Evolutionary conservation across 495 filamentous ascomycete genomes (phyloP).

Genomic region (Neurospora sp.): DNA sequence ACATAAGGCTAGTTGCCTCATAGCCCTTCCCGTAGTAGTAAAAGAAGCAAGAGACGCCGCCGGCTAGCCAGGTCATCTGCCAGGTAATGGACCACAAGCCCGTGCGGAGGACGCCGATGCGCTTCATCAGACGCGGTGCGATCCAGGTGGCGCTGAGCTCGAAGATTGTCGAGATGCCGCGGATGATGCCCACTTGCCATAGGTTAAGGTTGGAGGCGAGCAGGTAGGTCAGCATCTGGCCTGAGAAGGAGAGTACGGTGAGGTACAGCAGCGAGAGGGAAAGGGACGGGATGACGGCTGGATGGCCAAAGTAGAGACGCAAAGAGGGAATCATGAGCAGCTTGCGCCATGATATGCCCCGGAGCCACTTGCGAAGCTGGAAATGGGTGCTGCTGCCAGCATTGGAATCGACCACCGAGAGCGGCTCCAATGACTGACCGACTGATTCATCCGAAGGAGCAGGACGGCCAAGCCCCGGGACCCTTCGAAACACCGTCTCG

Average conservation of each 20-base stretch:
- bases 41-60: conserved; percentile 33
- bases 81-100: conserved; percentile 57
- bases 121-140: conserved; percentile 38
- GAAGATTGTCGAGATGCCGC: conserved; percentile 26
- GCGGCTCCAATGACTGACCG: not conserved
- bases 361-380: not conserved
- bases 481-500: conserved; percentile 25
- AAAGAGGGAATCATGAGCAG: conserved; percentile 7
- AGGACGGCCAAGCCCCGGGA: conserved; percentile 1
- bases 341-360: not conserved
- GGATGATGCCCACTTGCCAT: conserved; percentile 26
- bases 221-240: conserved; percentile 52
- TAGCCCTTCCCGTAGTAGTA: conserved; percentile 13
- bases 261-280: conserved; percentile 46
- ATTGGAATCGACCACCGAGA: not conserved
- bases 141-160: conserved; percentile 43
- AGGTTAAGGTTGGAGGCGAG: conserved; percentile 29
- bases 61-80: conserved; percentile 45
- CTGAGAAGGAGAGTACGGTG: conserved; percentile 47
- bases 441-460: not conserved
- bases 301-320: conserved; percentile 32
- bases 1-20: conserved; percentile 10
- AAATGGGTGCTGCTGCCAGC: not conserved
- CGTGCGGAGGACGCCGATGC: conserved; percentile 45
- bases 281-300: conserved; percentile 44